Percentiles rank a stretch among this genome's conserved stretches.
phyloP scores from a whole-genome alignment of 768 basidiomycete species.

The Trametes sanguinea region DNA sequence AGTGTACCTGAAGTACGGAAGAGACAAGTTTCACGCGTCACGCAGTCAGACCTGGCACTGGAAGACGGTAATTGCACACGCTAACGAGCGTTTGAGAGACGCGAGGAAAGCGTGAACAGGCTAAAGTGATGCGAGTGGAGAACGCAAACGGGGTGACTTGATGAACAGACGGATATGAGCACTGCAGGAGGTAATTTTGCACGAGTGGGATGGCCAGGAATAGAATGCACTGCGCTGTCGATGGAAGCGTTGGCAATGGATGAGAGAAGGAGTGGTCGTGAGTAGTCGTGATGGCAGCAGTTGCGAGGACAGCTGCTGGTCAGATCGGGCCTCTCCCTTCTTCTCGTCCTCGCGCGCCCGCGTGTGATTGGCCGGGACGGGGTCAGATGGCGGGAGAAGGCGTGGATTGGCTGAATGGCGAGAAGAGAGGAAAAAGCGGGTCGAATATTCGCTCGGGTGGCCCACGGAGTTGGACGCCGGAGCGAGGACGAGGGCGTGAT shows the following conservation, averaged over 20 bases:
- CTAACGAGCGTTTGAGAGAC: neutral
- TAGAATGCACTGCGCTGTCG: neutral
- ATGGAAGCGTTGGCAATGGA: neutral
- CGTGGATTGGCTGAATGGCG: neutral
- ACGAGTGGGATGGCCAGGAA: neutral
- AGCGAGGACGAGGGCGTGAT: slow-evolving; percentile 8
- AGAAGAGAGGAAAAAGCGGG: neutral
- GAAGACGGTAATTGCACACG: neutral
- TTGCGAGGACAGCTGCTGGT: slow-evolving; percentile 15
- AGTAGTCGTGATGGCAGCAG: slow-evolving; percentile 26
- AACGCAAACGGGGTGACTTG: slow-evolving; percentile 14
- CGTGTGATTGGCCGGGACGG: neutral
- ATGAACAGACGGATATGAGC: slow-evolving; percentile 4
- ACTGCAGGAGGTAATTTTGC: slow-evolving; percentile 4
- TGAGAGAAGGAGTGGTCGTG: neutral
- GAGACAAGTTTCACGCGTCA: neutral
- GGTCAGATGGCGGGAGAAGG: neutral
- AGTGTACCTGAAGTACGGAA: slow-evolving; percentile 6
- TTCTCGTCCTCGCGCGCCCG: neutral
- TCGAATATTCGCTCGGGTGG: neutral
- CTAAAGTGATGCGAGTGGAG: slow-evolving; percentile 14
- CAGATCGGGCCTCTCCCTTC: neutral
- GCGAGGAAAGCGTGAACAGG: neutral
- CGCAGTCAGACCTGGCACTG: neutral
- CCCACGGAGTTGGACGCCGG: neutral